Conservation (phyloP, 2,329 filamentous ascomycete genomes). For the Zalaria obscura region DNA sequence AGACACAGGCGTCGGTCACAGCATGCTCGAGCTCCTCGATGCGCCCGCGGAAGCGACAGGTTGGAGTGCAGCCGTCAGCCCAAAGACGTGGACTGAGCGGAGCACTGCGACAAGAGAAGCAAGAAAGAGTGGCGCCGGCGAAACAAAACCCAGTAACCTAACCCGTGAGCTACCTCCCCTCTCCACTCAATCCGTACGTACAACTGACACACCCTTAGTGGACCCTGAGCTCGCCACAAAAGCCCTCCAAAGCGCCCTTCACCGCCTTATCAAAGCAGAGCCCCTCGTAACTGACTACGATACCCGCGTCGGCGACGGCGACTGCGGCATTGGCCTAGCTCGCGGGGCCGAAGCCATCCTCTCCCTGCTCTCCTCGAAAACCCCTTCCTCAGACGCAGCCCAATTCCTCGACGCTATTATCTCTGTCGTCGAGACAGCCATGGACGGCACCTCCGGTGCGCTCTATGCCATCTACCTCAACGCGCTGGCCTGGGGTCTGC, state of each 20-base stretch:
- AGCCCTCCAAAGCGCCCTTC: constrained; percentile 40
- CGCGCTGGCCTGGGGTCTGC: constrained; percentile 57
- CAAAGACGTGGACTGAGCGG: constrained; percentile 43
- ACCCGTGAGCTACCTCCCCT: constrained; percentile 25
- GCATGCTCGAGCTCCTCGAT: constrained; percentile 55
- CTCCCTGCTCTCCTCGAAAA: constrained; percentile 24
- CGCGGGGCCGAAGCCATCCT: constrained; percentile 61
- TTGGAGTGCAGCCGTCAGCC: constrained; percentile 47
- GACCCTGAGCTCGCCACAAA: constrained; percentile 38
- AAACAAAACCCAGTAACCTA: constrained; percentile 37
- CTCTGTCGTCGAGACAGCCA: constrained; percentile 50
- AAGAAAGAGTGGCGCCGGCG: constrained; percentile 21
- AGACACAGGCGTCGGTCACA: constrained; percentile 44
- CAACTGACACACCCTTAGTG: constrained; percentile 20
- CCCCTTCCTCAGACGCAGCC: constrained; percentile 41
- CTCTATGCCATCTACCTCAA: constrained; percentile 85
- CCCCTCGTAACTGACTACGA: constrained; percentile 53
- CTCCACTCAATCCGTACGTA: background rate
- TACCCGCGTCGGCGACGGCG: constrained; percentile 78
- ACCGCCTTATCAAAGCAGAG: constrained; percentile 50
- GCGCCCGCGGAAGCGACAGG: constrained; percentile 52
- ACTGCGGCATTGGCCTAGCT: constrained; percentile 77
- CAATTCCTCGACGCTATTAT: constrained; percentile 47
- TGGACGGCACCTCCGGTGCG: constrained; percentile 66
- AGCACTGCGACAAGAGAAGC: constrained; percentile 25